phyloP scores from a whole-genome alignment of 768 basidiomycete genomes.

The Mycena latifolia region DNA sequence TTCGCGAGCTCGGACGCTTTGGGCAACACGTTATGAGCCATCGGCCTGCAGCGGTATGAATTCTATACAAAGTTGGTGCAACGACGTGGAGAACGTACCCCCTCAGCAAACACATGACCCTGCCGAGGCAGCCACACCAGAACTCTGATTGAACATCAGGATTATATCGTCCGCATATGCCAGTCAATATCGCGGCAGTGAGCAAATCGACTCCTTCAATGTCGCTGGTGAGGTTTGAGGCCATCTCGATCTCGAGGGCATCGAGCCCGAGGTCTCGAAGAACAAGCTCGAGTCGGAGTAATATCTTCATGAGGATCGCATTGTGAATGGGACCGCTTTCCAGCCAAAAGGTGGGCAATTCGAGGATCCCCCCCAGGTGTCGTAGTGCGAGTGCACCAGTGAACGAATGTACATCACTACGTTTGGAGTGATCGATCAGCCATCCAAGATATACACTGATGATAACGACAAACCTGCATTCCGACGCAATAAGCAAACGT shows the following conservation, averaged over 20 bases:
- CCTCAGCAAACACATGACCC: no score
- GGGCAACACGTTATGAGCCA: no score
- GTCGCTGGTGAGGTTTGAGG: neutral
- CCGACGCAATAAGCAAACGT: neutral
- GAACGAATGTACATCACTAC: no score
- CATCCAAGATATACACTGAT: neutral
- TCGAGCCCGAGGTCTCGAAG: conserved; percentile 8
- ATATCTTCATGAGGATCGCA: neutral
- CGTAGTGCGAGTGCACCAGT: neutral
- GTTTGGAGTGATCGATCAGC: neutral
- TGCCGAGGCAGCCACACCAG: no score
- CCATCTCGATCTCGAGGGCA: neutral
- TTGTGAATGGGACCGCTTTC: neutral
- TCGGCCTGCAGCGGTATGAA: no score
- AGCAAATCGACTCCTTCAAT: neutral
- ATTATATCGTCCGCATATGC: neutral
- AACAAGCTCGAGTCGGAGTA: neutral
- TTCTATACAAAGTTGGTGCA: no score
- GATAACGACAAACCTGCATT: neutral
- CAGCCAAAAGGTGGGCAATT: conserved; percentile 9
- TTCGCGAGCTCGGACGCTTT: no score
- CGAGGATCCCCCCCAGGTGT: neutral
- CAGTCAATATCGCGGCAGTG: neutral
- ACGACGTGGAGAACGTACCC: no score
- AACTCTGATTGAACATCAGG: no score